Percentiles rank a stretch among this genome's conserved stretches.
Evolutionary conservation across 192 early-diverging fungal species (phyloP).

Genomic region (Kappamyces sp.): DNA sequence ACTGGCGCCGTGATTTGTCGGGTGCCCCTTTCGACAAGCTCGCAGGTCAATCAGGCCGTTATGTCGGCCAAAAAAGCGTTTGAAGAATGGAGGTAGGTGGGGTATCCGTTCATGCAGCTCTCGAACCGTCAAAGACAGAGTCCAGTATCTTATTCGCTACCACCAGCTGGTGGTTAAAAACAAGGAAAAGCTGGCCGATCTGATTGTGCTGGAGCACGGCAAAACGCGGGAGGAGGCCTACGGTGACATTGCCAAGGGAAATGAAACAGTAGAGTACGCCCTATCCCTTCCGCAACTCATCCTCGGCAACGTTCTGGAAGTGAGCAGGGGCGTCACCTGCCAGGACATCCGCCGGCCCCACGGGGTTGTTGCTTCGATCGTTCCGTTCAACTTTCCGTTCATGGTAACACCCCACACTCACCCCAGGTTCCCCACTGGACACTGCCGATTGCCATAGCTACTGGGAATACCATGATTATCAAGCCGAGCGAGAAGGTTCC

Average conservation of each 20-base stretch:
- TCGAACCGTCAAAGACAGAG: conserved; percentile 67
- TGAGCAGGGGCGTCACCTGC: conserved; percentile 63
- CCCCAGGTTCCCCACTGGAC: conserved; percentile 83
- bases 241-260: conserved; percentile 68
- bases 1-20: conserved; percentile 57
- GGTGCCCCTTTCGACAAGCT: conserved; percentile 52
- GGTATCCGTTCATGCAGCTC: conserved; percentile 1
- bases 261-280: conserved; percentile 77
- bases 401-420: conserved; percentile 46
- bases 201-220: conserved; percentile 74
- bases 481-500: conserved; percentile 83
- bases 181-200: conserved; percentile 59
- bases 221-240: conserved; percentile 68
- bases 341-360: conserved; percentile 58
- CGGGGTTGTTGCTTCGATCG: conserved; percentile 72
- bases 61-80: conserved; percentile 38
- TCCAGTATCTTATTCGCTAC: conserved; percentile 54
- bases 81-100: conserved; percentile 21
- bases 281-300: conserved; percentile 59
- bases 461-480: conserved; percentile 66
- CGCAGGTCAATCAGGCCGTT: conserved; percentile 60
- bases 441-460: conserved; percentile 64
- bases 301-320: conserved; percentile 56
- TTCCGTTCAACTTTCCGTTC: conserved; percentile 78
- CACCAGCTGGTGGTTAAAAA: conserved; percentile 51